Conservation (phyloP, 345 rosid genomes). For the Ceriops decandra region DNA sequence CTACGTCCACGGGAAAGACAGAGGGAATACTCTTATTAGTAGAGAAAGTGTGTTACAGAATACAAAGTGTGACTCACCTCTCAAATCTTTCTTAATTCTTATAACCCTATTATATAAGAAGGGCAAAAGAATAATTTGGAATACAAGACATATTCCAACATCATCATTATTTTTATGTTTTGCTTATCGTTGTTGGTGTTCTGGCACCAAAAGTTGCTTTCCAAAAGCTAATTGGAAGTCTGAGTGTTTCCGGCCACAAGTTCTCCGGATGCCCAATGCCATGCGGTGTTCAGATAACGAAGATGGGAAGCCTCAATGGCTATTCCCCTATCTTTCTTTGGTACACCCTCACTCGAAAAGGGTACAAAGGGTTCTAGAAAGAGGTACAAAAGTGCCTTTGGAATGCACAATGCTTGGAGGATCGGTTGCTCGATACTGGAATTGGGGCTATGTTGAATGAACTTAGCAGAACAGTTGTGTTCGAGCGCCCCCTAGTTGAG, state of each 20-base stretch:
- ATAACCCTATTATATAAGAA: too few relatives aligned
- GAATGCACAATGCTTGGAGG: constrained; percentile 88
- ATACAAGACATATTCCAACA: too few relatives aligned
- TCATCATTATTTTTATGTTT: not conserved
- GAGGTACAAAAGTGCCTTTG: constrained; percentile 93
- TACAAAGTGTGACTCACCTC: too few relatives aligned
- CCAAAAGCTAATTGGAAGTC: constrained; percentile 92
- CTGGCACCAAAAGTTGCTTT: constrained; percentile 92
- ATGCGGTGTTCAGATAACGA: constrained; percentile 89
- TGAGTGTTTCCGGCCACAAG: constrained; percentile 92
- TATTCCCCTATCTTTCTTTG: constrained; percentile 96
- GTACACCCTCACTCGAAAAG: constrained; percentile 86
- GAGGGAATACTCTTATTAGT: too few relatives aligned
- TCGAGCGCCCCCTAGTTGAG: constrained; percentile 85
- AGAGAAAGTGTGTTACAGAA: too few relatives aligned
- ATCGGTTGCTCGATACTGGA: constrained; percentile 52
- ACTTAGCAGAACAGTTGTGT: constrained; percentile 91
- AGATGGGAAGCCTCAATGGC: constrained; percentile 93
- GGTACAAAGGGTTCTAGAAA: constrained; percentile 89
- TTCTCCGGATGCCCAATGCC: constrained; percentile 98
- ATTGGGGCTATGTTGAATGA: constrained; percentile 91
- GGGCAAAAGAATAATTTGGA: too few relatives aligned
- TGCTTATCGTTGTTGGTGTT: constrained; percentile 15
- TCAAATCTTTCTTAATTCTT: too few relatives aligned
- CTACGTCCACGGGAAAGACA: too few relatives aligned